Evolutionary conservation across 441 rosid species (phyloP).

Genomic region (Gossypium schwendimanii): DNA sequence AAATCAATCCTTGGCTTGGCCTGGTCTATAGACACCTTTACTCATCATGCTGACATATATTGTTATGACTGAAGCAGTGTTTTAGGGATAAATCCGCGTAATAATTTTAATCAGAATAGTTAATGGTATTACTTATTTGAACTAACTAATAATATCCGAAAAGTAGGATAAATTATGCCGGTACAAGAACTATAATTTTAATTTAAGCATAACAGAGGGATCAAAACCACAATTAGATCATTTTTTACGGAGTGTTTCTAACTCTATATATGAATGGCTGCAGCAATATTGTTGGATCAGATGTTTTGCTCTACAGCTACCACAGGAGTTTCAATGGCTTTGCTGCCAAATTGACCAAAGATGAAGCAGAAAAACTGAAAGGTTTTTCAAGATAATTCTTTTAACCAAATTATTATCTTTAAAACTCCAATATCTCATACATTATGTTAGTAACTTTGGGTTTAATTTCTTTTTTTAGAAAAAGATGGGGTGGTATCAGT

Average conservation of each 20-base stretch:
- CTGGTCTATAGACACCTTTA: too few species aligned
- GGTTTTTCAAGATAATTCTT: background rate
- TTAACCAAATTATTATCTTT: background rate
- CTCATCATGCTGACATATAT: too few species aligned
- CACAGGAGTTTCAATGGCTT: slow-evolving; percentile 2
- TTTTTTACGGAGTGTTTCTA: background rate
- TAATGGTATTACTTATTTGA: too few species aligned
- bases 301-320: background rate
- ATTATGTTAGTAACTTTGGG: background rate
- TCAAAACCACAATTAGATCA: too few species aligned
- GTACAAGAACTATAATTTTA: too few species aligned
- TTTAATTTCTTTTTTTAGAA: background rate
- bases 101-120: too few species aligned
- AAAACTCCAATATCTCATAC: background rate
- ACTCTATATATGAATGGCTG: background rate
- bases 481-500: slow-evolving; percentile 1
- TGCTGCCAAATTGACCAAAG: slow-evolving; percentile 1
- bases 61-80: too few species aligned
- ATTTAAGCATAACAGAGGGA: too few species aligned
- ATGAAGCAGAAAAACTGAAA: background rate
- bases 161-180: too few species aligned
- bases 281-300: slow-evolving; percentile 3
- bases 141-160: too few species aligned
- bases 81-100: too few species aligned
- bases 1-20: too few species aligned